phyloP scores from a whole-genome alignment of 2,329 filamentous ascomycete genomes.

The Zalaria sp. region DNA sequence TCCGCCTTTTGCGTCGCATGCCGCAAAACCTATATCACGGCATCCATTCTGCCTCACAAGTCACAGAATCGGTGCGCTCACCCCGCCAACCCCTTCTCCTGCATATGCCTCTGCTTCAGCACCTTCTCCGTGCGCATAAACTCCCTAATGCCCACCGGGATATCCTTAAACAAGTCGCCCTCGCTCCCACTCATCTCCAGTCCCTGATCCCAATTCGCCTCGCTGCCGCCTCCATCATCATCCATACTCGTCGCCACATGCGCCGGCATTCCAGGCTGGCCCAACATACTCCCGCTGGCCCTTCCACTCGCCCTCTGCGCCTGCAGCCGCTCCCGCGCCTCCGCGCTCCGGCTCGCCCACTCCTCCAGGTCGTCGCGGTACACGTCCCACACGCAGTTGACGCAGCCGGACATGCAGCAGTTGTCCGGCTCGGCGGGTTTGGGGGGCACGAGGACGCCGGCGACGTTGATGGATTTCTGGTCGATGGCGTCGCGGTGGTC shows the following conservation, averaged over 20 bases:
- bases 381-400: constrained; percentile 91
- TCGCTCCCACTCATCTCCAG: constrained; percentile 21
- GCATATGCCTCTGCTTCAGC: constrained; percentile 59
- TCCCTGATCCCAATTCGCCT: constrained; percentile 47
- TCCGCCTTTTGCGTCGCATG: too few species aligned
- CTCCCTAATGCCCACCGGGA: constrained; percentile 86
- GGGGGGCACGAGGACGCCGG: constrained; percentile 71
- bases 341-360: constrained; percentile 54
- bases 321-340: constrained; percentile 45
- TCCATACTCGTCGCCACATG: constrained; percentile 53
- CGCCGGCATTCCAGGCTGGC: constrained; percentile 26
- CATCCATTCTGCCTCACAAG: too few species aligned
- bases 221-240: constrained; percentile 64
- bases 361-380: constrained; percentile 87
- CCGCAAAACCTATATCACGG: too few species aligned
- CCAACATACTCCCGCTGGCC: constrained; percentile 21
- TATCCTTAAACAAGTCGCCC: constrained; percentile 54
- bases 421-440: constrained; percentile 85
- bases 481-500: constrained; percentile 50
- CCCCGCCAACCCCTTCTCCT: constrained; percentile 30
- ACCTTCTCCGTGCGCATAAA: constrained; percentile 97
- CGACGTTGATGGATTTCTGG: constrained; percentile 49
- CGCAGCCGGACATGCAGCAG: constrained; percentile 98
- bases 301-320: constrained; percentile 13
- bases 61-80: too few species aligned